These are phyloP conservation scores for Silene conica DNA, from an alignment of 148 eudicot species.

Conservation along the genomic window DNA sequence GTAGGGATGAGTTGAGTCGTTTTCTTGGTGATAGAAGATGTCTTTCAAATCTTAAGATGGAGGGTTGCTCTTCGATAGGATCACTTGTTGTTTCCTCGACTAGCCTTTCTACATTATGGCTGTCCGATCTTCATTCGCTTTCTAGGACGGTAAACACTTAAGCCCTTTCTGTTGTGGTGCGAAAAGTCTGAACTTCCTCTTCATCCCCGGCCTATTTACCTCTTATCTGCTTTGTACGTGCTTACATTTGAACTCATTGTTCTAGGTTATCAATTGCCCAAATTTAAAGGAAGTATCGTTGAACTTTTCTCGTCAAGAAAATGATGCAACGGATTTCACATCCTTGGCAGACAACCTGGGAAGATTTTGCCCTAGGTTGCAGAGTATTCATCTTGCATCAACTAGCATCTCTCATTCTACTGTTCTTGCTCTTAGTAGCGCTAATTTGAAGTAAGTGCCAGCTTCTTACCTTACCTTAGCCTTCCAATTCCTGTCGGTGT, in stretches of 20 bases:
- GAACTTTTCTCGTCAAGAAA: constrained; percentile 66
- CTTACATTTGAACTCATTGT: constrained; percentile 14
- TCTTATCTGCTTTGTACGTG: background rate
- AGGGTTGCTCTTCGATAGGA: constrained; percentile 77
- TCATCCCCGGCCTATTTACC: background rate
- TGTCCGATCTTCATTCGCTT: constrained; percentile 81
- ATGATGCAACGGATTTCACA: constrained; percentile 67
- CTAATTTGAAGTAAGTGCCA: constrained; percentile 65
- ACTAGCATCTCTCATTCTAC: constrained; percentile 59
- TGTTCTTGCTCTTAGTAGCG: constrained; percentile 80
- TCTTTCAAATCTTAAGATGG: constrained; percentile 83
- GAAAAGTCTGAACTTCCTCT: background rate
- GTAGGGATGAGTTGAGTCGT: constrained; percentile 88
- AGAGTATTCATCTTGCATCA: constrained; percentile 80
- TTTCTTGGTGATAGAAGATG: constrained; percentile 75
- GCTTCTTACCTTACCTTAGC: background rate
- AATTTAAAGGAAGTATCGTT: constrained; percentile 73
- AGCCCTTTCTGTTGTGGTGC: background rate
- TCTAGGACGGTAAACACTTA: constrained; percentile 67
- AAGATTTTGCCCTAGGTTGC: constrained; percentile 73
- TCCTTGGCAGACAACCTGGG: constrained; percentile 66
- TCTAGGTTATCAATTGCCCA: constrained; percentile 82
- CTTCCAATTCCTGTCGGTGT: background rate
- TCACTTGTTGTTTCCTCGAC: constrained; percentile 56
- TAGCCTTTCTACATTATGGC: constrained; percentile 76